Conservation (phyloP, 495 filamentous ascomycete genomes). For the Daldinia vernicosa region DNA sequence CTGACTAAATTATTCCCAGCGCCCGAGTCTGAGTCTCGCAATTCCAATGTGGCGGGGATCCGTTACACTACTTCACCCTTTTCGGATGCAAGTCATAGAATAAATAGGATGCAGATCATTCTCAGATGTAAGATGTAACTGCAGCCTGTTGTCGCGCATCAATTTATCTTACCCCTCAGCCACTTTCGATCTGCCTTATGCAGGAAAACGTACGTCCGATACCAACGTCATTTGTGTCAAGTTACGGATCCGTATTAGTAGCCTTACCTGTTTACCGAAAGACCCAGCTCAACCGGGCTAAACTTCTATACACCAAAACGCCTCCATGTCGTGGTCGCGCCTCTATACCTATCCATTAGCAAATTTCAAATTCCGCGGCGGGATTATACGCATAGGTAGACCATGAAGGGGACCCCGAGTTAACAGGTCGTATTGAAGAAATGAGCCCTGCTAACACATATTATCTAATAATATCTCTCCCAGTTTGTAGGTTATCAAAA, state of each 20-base stretch:
- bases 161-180: constrained; percentile 18
- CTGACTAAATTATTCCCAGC: constrained; percentile 16
- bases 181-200: constrained; percentile 38
- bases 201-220: constrained; percentile 21
- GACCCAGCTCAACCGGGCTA: neutral
- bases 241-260: too few species aligned
- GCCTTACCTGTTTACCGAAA: constrained; percentile 9
- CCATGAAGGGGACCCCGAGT: constrained; percentile 8
- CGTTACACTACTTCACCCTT: constrained; percentile 26
- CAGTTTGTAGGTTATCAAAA: constrained; percentile 6
- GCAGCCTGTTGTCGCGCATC: constrained; percentile 6
- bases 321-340: neutral
- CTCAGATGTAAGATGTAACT: constrained; percentile 13
- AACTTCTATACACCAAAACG: neutral
- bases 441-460: neutral
- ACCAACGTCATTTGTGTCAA: constrained; percentile 29
- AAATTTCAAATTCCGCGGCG: neutral
- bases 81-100: constrained; percentile 9
- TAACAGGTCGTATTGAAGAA: constrained; percentile 15
- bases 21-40: constrained; percentile 8
- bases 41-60: constrained; percentile 23
- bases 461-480: constrained; percentile 33
- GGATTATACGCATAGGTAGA: neutral
- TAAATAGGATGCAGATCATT: constrained; percentile 17
- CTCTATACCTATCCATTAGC: neutral